Evolutionary conservation across 192 early-diverging fungal genomes (phyloP).

Genomic region (Mortierella hygrophila): DNA sequence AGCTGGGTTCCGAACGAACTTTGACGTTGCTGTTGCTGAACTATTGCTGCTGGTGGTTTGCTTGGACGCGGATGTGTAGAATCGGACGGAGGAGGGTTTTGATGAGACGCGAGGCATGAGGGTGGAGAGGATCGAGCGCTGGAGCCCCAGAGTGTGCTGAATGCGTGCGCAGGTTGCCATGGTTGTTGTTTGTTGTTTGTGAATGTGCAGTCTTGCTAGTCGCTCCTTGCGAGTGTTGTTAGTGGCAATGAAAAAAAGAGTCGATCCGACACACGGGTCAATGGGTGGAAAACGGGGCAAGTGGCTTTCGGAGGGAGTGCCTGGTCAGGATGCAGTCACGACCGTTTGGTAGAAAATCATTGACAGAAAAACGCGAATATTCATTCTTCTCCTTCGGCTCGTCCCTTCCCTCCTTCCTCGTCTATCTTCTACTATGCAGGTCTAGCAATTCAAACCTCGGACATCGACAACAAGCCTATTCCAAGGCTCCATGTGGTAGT

Average conservation of each 20-base stretch:
- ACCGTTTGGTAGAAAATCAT: background rate
- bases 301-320: background rate
- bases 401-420: background rate
- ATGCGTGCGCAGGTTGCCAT: slow-evolving; percentile 2
- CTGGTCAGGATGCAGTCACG: background rate
- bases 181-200: background rate
- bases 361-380: background rate
- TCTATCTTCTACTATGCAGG: background rate
- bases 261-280: slow-evolving; percentile 2
- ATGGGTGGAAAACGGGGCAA: background rate
- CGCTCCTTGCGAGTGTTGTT: too few relatives aligned
- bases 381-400: background rate
- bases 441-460: background rate
- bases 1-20: slow-evolving; percentile 23
- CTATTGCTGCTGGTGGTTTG: background rate
- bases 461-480: background rate
- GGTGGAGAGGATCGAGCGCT: background rate
- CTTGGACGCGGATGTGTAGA: slow-evolving; percentile 3
- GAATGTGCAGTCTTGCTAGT: background rate
- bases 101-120: background rate
- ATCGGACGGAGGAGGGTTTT: background rate
- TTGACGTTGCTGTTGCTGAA: slow-evolving; percentile 3
- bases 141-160: slow-evolving; percentile 8
- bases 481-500: background rate
- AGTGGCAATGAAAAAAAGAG: background rate